Percentiles rank a stretch among this genome's conserved stretches.
Conservation (phyloP, 2,329 filamentous ascomycete species). For the Phyllosticta citriasiana region DNA sequence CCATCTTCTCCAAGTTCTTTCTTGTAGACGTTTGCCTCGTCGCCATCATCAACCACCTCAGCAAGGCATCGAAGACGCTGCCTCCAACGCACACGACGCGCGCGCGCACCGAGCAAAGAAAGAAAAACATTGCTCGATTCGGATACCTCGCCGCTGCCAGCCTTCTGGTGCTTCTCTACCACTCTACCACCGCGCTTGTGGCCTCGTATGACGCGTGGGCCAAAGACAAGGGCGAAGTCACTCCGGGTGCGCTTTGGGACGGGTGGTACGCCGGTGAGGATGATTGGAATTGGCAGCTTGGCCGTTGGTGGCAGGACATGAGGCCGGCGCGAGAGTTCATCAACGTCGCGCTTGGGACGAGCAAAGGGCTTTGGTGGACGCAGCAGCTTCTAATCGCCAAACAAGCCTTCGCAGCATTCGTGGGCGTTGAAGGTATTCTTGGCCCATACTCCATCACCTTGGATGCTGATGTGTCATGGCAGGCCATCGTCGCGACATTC, state of each 20-base stretch:
- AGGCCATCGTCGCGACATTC: slow-evolving; percentile 46
- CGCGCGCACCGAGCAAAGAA: slow-evolving; percentile 20
- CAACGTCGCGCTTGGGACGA: slow-evolving; percentile 45
- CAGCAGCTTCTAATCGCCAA: slow-evolving; percentile 49
- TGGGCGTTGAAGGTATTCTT: slow-evolving; percentile 46
- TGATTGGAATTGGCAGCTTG: slow-evolving; percentile 27
- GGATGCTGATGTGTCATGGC: slow-evolving; percentile 5
- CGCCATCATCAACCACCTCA: slow-evolving; percentile 21
- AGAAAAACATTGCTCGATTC: slow-evolving; percentile 30
- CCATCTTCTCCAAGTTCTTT: slow-evolving; percentile 22
- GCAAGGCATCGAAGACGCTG: slow-evolving; percentile 21
- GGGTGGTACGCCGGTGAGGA: slow-evolving; percentile 29
- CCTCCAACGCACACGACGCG: slow-evolving; percentile 27
- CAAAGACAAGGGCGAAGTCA: slow-evolving; percentile 28
- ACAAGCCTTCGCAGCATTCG: slow-evolving; percentile 46
- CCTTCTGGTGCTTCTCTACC: slow-evolving; percentile 34
- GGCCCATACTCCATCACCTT: not conserved
- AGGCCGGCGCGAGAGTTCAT: slow-evolving; percentile 44
- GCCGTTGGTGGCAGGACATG: slow-evolving; percentile 45
- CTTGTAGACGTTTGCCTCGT: slow-evolving; percentile 22
- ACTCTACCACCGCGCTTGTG: slow-evolving; percentile 34
- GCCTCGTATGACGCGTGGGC: slow-evolving; percentile 44
- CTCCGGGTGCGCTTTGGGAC: slow-evolving; percentile 32
- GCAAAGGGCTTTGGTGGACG: slow-evolving; percentile 52
- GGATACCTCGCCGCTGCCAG: slow-evolving; percentile 37